phyloP scores from a whole-genome alignment of 805 yeast genomes.

The Hanseniaspora meyeri region DNA sequence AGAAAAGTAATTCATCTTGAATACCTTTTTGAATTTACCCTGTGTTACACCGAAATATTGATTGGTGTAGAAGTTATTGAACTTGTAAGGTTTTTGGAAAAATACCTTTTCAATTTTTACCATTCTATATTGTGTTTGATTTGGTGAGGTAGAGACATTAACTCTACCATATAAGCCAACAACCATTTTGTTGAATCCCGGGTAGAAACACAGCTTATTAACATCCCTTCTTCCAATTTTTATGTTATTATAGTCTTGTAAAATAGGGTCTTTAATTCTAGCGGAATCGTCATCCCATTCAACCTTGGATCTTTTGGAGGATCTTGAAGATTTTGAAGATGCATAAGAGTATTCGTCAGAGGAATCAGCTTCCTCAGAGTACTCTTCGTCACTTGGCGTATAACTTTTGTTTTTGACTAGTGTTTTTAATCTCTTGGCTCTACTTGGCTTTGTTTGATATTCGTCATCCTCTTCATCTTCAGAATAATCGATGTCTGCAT shows the following conservation, averaged over 20 bases:
- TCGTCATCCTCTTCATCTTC: constrained; percentile 34
- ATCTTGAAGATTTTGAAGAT: constrained; percentile 22
- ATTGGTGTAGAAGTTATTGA: constrained; percentile 40
- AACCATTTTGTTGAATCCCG: constrained; percentile 60
- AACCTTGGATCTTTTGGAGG: constrained; percentile 24
- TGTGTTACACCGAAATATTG: constrained; percentile 64
- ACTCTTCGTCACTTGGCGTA: constrained; percentile 26
- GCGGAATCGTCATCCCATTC: constrained; percentile 41
- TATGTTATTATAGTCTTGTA: constrained; percentile 57
- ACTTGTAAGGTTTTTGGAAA: constrained; percentile 38
- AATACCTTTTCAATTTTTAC: constrained; percentile 64
- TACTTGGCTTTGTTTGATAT: constrained; percentile 19
- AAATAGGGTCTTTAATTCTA: constrained; percentile 36
- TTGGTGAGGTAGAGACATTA: constrained; percentile 54
- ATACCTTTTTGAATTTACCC: constrained; percentile 60
- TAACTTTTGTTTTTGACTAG: constrained; percentile 1
- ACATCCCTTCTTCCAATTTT: constrained; percentile 68
- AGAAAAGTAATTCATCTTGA: constrained; percentile 68
- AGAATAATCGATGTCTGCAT: constrained; percentile 32
- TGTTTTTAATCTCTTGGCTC: constrained; percentile 14
- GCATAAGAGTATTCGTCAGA: constrained; percentile 33
- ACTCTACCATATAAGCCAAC: constrained; percentile 71
- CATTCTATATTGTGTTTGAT: constrained; percentile 48
- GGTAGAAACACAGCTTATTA: constrained; percentile 65
- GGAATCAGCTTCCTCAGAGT: constrained; percentile 33